Conservation (phyloP, 305 asterid genomes). For the Solanum chacoense region DNA sequence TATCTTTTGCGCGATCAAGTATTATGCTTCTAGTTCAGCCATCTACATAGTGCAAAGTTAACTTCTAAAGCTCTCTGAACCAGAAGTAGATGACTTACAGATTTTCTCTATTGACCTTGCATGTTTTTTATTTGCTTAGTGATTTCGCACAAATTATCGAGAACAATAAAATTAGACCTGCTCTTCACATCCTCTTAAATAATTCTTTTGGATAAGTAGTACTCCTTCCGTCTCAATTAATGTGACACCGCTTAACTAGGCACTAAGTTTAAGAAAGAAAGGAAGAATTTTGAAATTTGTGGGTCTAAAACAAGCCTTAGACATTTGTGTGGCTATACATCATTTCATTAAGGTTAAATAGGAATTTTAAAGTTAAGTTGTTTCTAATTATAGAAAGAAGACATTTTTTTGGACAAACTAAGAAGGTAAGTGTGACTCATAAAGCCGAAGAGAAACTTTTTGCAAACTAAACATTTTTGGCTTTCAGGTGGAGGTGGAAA, state of each 20-base stretch:
- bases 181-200: not conserved
- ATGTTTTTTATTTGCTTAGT: not conserved
- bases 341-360: not conserved
- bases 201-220: not conserved
- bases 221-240: not conserved
- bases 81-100: not conserved
- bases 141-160: not conserved
- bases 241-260: not conserved
- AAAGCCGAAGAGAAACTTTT: not conserved
- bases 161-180: not conserved
- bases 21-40: not conserved
- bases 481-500: conserved; percentile 28
- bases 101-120: not conserved
- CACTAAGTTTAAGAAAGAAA: not conserved
- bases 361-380: not conserved
- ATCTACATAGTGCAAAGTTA: not conserved
- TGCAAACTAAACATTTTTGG: not conserved
- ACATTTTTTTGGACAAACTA: not conserved
- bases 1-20: not conserved
- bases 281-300: not conserved
- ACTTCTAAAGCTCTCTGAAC: not conserved
- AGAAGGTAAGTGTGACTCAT: not conserved
- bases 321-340: not conserved
- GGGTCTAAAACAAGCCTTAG: not conserved
- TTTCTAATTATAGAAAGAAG: not conserved